These are phyloP conservation scores for Lachancea fermentati DNA, from an alignment of 805 yeast genomes.

Conservation along the genomic window DNA sequence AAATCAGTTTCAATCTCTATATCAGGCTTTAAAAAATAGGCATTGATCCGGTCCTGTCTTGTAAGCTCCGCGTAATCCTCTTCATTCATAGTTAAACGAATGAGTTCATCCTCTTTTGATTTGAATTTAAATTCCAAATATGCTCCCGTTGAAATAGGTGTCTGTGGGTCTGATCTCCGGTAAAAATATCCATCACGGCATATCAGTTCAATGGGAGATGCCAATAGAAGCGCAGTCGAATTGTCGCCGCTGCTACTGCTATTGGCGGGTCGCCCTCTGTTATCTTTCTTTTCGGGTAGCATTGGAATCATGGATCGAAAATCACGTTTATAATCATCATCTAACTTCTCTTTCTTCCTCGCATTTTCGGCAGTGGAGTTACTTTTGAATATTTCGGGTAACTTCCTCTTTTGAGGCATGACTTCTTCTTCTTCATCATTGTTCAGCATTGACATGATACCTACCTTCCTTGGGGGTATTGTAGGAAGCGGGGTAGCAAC, in stretches of 20 bases:
- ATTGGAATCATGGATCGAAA: constrained; percentile 9
- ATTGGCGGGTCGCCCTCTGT: constrained; percentile 10
- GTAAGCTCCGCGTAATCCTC: constrained; percentile 17
- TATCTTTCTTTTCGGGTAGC: constrained; percentile 12
- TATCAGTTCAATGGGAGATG: constrained; percentile 28
- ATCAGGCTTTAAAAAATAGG: constrained; percentile 26
- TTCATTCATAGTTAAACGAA: constrained; percentile 17
- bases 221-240: constrained; percentile 17
- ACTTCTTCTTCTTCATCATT: constrained; percentile 17
- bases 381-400: constrained; percentile 6
- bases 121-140: constrained; percentile 30
- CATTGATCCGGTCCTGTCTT: constrained; percentile 27
- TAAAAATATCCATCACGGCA: constrained; percentile 32
- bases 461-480: constrained; percentile 16
- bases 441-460: constrained; percentile 24
- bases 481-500: constrained; percentile 21
- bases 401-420: constrained; percentile 1
- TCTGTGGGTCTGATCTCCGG: constrained; percentile 20
- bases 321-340: constrained; percentile 6
- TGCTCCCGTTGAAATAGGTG: constrained; percentile 29
- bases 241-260: constrained; percentile 11
- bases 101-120: constrained; percentile 28
- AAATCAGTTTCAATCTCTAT: constrained; percentile 27
- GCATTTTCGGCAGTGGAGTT: constrained; percentile 4
- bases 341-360: constrained; percentile 7